Conservation (phyloP, 495 filamentous ascomycete genomes). For the Acidiella bohemica region DNA sequence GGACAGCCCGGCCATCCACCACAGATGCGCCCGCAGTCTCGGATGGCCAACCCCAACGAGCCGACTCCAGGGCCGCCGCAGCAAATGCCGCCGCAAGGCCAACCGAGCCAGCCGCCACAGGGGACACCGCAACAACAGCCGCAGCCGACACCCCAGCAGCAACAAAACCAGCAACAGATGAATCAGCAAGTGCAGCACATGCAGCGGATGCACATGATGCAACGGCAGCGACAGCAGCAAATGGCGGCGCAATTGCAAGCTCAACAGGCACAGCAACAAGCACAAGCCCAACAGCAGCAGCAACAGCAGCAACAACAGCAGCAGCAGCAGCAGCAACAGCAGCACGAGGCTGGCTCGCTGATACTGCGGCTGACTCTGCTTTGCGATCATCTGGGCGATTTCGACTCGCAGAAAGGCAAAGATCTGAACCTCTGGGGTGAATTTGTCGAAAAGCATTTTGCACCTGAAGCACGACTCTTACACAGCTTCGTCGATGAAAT, state of each 20-base stretch:
- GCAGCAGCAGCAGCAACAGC: constrained; percentile 15
- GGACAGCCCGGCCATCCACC: background rate
- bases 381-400: constrained; percentile 54
- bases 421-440: constrained; percentile 57
- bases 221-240: constrained; percentile 4
- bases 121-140: constrained; percentile 32
- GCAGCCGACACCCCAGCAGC: constrained; percentile 27
- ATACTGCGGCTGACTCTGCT: constrained; percentile 55
- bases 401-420: constrained; percentile 41
- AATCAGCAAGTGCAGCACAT: constrained; percentile 28
- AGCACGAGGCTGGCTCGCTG: constrained; percentile 33
- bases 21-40: constrained; percentile 18
- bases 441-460: constrained; percentile 68
- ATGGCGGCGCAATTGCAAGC: constrained; percentile 18
- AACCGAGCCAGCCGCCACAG: constrained; percentile 22
- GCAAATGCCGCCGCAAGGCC: constrained; percentile 16
- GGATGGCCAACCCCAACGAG: constrained; percentile 9
- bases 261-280: constrained; percentile 12
- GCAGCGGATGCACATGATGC: constrained; percentile 13
- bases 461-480: constrained; percentile 48
- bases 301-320: constrained; percentile 15
- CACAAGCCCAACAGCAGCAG: constrained; percentile 10
- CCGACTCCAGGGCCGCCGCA: constrained; percentile 12
- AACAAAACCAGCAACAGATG: constrained; percentile 31
- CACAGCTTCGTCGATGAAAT: constrained; percentile 39